Conservation (phyloP, 2,329 filamentous ascomycete genomes). For the Claviceps maximensis region DNA sequence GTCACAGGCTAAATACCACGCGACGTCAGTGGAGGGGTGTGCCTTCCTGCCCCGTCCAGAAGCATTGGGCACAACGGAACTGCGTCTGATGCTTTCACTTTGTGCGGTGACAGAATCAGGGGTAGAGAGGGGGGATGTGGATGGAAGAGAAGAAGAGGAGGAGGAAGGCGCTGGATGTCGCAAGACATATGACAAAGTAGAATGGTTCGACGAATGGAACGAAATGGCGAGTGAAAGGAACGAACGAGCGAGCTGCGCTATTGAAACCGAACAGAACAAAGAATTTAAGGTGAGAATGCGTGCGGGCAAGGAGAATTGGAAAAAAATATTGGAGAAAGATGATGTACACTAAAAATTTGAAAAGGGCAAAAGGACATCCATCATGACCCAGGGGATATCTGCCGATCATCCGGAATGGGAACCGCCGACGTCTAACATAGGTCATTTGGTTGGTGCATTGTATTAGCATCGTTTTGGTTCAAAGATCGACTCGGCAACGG, state of each 20-base stretch:
- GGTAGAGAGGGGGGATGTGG: background rate
- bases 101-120: slow-evolving; percentile 7
- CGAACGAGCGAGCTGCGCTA: background rate
- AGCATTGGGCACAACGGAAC: slow-evolving; percentile 8
- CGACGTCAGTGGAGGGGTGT: background rate
- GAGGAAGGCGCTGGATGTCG: background rate
- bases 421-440: background rate
- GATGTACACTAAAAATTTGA: background rate
- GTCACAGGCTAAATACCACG: background rate
- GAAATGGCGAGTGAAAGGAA: slow-evolving; percentile 1
- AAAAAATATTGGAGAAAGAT: background rate
- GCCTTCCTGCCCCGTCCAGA: slow-evolving; percentile 1
- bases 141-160: background rate
- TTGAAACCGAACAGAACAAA: background rate
- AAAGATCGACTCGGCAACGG: background rate
- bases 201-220: background rate
- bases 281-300: background rate
- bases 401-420: background rate
- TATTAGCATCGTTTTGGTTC: background rate
- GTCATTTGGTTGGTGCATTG: background rate
- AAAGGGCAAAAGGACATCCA: background rate
- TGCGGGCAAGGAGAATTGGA: background rate
- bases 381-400: background rate
- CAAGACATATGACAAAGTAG: background rate
- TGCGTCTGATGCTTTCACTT: slow-evolving; percentile 7